Conservation (phyloP, 2,329 filamentous ascomycete genomes). For the Periglandula ipomoeae region DNA sequence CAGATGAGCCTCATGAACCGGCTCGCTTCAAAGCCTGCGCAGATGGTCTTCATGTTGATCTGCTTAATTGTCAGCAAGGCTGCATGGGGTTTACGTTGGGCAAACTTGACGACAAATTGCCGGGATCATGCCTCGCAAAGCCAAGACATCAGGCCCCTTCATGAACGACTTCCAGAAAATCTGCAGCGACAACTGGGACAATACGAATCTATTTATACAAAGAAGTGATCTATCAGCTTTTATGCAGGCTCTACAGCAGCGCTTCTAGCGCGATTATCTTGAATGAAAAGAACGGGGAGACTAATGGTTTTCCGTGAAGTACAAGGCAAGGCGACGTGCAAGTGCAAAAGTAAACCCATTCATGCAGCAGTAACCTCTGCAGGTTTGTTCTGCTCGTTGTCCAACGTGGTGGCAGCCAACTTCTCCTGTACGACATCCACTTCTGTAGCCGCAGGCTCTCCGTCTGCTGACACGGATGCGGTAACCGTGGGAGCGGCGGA, state of each 20-base stretch:
- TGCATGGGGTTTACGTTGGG: no score
- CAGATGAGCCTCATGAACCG: no score
- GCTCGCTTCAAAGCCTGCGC: no score
- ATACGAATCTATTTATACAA: not conserved
- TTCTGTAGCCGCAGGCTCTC: not conserved
- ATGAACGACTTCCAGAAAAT: no score
- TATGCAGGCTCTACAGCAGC: not conserved
- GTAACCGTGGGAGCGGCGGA: not conserved
- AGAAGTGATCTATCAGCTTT: not conserved
- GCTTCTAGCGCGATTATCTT: not conserved
- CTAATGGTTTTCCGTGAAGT: no score
- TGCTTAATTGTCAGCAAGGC: no score
- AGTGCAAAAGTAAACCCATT: not conserved
- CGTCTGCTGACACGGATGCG: not conserved
- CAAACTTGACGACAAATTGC: no score
- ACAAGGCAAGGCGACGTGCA: no score
- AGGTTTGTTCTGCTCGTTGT: not conserved
- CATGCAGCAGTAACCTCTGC: not conserved
- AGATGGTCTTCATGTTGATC: no score
- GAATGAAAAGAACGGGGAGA: not conserved
- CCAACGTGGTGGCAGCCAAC: conserved; percentile 8
- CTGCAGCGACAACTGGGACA: not conserved
- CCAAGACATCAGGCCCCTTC: no score
- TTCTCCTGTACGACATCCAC: conserved; percentile 10
- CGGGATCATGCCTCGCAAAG: no score